Percentiles rank a stretch among this genome's conserved stretches.
Conservation (phyloP, 106 monocot species). For the Allium fistulosum region DNA sequence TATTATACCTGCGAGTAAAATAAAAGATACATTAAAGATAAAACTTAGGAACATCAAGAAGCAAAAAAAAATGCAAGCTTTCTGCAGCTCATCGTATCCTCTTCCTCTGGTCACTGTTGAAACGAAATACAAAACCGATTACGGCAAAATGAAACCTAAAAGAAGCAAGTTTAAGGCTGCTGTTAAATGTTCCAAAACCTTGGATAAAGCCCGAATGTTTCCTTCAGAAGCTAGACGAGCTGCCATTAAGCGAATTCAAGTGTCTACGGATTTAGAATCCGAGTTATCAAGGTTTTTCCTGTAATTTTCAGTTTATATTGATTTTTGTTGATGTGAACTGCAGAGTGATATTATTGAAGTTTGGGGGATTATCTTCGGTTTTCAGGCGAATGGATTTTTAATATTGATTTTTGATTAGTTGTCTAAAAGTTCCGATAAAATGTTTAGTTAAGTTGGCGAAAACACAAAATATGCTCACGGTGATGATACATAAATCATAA, state of each 20-base stretch:
- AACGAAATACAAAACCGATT: not conserved
- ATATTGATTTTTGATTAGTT: not conserved
- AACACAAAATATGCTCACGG: not conserved
- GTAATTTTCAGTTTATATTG: no score
- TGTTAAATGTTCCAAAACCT: conserved; percentile 15
- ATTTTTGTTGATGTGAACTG: not conserved
- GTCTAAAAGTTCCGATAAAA: not conserved
- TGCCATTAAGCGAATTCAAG: conserved; percentile 31
- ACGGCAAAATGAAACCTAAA: not conserved
- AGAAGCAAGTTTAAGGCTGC: not conserved
- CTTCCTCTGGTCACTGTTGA: not conserved
- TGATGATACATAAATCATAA: not conserved
- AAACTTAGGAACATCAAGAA: not conserved
- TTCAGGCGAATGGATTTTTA: not conserved
- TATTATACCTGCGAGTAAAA: not conserved
- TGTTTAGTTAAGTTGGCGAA: not conserved
- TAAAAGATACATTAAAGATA: not conserved
- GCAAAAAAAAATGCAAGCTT: not conserved
- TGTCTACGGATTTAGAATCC: conserved; percentile 17
- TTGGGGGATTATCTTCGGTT: not conserved
- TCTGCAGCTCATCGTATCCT: not conserved
- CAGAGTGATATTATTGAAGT: not conserved
- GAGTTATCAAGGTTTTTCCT: conserved; percentile 31
- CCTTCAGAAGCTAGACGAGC: conserved; percentile 11
- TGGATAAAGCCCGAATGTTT: not conserved